A percentile compares a stretch with the other conserved stretches of the same genome.
These are phyloP conservation scores for Ostreobium quekettii DNA, from an alignment of 139 green algal species.

Conservation along the genomic window DNA sequence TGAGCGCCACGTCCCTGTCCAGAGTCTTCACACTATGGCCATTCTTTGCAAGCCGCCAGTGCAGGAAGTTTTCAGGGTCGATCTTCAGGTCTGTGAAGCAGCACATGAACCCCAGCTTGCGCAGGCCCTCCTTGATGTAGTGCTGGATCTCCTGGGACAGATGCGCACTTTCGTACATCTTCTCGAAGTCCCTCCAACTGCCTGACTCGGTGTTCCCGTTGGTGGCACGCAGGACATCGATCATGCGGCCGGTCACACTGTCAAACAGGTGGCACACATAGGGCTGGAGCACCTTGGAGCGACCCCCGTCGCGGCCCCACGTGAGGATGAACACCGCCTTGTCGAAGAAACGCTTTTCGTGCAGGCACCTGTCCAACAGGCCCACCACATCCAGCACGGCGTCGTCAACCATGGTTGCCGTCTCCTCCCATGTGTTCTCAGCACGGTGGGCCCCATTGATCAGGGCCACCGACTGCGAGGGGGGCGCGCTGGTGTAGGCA, in stretches of 20 bases:
- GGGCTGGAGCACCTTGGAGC: background rate
- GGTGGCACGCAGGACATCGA: slow-evolving; percentile 1
- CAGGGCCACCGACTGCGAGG: too few relatives aligned
- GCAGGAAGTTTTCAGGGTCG: background rate
- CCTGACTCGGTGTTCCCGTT: background rate
- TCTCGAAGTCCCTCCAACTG: background rate
- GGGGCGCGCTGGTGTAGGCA: too few relatives aligned
- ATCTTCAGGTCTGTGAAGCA: background rate
- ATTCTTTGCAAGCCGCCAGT: background rate
- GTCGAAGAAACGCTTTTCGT: background rate
- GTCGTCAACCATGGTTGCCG: background rate
- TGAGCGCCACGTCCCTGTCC: background rate
- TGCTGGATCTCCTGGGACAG: background rate
- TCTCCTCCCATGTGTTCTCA: too few relatives aligned
- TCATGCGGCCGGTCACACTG: background rate
- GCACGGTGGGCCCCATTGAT: too few relatives aligned
- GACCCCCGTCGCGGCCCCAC: too few relatives aligned
- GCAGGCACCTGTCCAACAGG: background rate
- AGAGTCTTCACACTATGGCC: background rate
- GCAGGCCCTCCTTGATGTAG: background rate
- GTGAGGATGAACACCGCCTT: background rate
- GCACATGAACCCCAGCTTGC: background rate
- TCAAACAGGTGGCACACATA: slow-evolving; percentile 1
- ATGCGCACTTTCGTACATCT: background rate
- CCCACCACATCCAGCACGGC: background rate